Evolutionary conservation across 2,329 filamentous ascomycete genomes (phyloP), one percentile per base, ranked within the genome.

Genomic region (Diaporthe helianthi): DNA sequence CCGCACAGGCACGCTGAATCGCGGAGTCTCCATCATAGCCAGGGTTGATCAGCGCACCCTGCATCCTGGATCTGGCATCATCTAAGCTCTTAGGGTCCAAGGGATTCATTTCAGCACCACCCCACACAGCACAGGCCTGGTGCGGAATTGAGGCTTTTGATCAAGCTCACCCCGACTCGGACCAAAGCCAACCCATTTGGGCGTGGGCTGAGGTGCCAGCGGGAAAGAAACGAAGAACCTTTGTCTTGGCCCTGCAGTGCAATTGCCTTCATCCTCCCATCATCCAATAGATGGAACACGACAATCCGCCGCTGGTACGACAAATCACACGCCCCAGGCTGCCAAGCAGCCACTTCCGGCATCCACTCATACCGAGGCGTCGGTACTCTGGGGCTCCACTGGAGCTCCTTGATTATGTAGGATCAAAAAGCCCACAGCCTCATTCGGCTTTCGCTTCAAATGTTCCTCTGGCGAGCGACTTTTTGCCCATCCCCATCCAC

Each of bases 21-120:
- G 58, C 44, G 58, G 10, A 17, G 15, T 61, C 24, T 17, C 41
- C 44, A 33, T 46, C 44, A 33, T 46, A n/a, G 44, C 58, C 58
- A 63, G 58, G 36, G 26, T 6, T 63, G 44, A 63, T 63, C 58
- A 36, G 44, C 58, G 13, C 13, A 29, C 58, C 58, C 44, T 63
- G 58, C 58, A 49, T 49, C 58, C 36, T 49, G 58, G 44, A 63
- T 63, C 58, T 63, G 44, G 58, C 29, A 63, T 49, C 24, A 49
- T 63, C 44, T n/a, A 41, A 63, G 44, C 29, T 5, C 17, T 29
- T 3, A 49, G 24, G 33, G 29, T 26, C n/a, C 19, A 47, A 33
- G 24, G 29, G 8, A 26, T 15, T 63, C 44, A 31, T 49, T 19
- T 36, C 44, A 49, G 29, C 58, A 36, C 26, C 58, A 49, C 29